phyloP scores from a whole-genome alignment of 2,329 filamentous ascomycete genomes.

The Aschersonia sp. region DNA sequence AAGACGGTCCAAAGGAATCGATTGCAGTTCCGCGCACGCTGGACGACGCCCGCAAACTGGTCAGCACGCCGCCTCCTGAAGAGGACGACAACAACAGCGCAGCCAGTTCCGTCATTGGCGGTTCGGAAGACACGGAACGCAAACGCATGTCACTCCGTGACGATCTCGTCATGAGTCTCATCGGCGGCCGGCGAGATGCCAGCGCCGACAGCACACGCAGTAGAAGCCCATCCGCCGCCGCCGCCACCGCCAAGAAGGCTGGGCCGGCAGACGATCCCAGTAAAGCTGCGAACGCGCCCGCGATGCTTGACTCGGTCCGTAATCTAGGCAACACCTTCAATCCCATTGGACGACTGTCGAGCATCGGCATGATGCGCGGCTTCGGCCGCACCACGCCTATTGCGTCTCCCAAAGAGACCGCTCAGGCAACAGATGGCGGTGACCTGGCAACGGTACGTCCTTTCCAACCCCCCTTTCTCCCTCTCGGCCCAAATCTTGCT shows the following conservation, averaged over 20 bases:
- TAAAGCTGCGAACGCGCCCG: constrained; percentile 24
- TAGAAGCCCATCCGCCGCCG: constrained; percentile 41
- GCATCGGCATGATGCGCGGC: constrained; percentile 59
- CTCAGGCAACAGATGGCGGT: constrained; percentile 31
- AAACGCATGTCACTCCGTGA: constrained; percentile 26
- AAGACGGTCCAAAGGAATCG: constrained; percentile 26
- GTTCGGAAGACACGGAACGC: constrained; percentile 18
- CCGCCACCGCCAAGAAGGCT: constrained; percentile 2
- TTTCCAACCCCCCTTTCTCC: constrained; percentile 2
- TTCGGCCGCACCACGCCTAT: constrained; percentile 46
- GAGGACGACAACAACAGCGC: constrained; percentile 50
- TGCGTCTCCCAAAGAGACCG: constrained; percentile 19
- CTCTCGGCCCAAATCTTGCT: background rate
- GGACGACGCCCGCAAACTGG: constrained; percentile 81
- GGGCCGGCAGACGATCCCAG: constrained; percentile 31
- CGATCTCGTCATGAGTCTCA: constrained; percentile 55
- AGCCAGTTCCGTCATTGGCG: constrained; percentile 32
- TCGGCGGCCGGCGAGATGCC: constrained; percentile 61
- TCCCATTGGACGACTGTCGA: constrained; percentile 63
- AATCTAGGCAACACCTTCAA: constrained; percentile 71
- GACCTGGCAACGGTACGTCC: constrained; percentile 41
- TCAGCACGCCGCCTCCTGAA: constrained; percentile 55
- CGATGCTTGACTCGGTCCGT: constrained; percentile 65
- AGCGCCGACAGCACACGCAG: constrained; percentile 64
- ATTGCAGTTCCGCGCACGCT: constrained; percentile 71